Evolutionary conservation across 345 rosid species (phyloP), one percentile per base, ranked within the genome.

Genomic region (Citrus cavaleriei): DNA sequence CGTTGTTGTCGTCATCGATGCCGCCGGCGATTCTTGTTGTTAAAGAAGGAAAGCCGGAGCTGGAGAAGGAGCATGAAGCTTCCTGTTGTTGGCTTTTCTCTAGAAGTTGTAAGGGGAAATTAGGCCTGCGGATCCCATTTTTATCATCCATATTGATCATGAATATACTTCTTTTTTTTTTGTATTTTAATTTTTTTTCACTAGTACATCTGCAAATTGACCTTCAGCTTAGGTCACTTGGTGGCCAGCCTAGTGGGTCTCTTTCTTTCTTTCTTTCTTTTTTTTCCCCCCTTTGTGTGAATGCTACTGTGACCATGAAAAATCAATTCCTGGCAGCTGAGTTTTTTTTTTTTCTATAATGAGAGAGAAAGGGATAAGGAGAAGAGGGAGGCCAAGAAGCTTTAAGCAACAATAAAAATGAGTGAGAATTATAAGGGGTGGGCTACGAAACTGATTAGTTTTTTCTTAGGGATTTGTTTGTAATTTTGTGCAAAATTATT

Each of bases 41-140:
- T 61, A 60, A 71, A 75, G 86, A 78, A 59, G 87, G 49, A 10
- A 74, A 59, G 35, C 71, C n/a, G 63, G 71, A 37, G 70, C 28
- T 40, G 12, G 79, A 83, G 67, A 87, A 55, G 67, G 87, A 58
- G 21, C 91, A 67, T 30, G 90, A 75, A 74, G 76, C 75, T 72
- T 68, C 40, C 7, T 65, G 68, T 21, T 61, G 76, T 24, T 66
- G 85, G 72, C 80, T 81, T 78, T 73, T 83, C 68, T 92, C 95
- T 72, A 93, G 88, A 77, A 93, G 90, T 75, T 93, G 97, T 65
- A 93, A 89, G 51, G 97, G 95, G 83, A 93, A 91, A 83, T 90
- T 93, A 1, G 91, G 92, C 83, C 94, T 83, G 72, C 89, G 89
- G 82, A 85, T 84, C 81, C 87, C 87, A 85, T 89, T 91, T 83